Evolutionary conservation across 148 eudicot genomes (phyloP).

Genomic region (Heliamphora exappendiculata): DNA sequence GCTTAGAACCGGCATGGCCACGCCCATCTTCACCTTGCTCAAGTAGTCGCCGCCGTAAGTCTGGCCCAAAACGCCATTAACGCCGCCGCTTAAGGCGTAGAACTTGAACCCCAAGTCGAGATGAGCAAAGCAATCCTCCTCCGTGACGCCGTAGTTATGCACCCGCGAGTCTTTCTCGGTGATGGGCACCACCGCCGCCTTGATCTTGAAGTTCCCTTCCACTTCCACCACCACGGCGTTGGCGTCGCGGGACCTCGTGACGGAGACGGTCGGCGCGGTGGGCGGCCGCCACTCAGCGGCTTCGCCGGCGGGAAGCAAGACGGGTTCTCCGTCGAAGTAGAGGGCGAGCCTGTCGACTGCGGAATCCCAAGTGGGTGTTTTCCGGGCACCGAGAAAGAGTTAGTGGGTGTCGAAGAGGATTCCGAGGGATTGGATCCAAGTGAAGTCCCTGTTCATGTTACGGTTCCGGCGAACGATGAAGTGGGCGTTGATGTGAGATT

Average conservation of each 20-base stretch:
- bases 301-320: conserved; percentile 12
- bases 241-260: conserved; percentile 34
- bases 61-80: conserved; percentile 72
- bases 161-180: conserved; percentile 45
- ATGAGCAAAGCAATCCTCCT: conserved; percentile 77
- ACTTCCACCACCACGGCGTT: conserved; percentile 53
- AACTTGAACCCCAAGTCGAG: conserved; percentile 73
- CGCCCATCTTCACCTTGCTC: conserved; percentile 66
- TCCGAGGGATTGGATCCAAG: conserved; percentile 36
- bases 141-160: conserved; percentile 55
- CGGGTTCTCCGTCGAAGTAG: conserved; percentile 14
- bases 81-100: conserved; percentile 47
- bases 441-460: conserved; percentile 31
- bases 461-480: conserved; percentile 20
- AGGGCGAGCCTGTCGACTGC: conserved; percentile 15
- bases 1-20: conserved; percentile 57
- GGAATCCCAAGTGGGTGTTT: conserved; percentile 24
- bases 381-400: conserved; percentile 21
- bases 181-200: conserved; percentile 57
- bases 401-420: conserved; percentile 22
- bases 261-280: conserved; percentile 1
- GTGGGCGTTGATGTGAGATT: conserved; percentile 30
- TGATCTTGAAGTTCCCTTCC: conserved; percentile 61
- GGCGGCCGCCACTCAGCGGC: conserved; percentile 19
- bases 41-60: conserved; percentile 58